phyloP scores from a whole-genome alignment of 2,329 filamentous ascomycete species.

The Nemania abortiva region DNA sequence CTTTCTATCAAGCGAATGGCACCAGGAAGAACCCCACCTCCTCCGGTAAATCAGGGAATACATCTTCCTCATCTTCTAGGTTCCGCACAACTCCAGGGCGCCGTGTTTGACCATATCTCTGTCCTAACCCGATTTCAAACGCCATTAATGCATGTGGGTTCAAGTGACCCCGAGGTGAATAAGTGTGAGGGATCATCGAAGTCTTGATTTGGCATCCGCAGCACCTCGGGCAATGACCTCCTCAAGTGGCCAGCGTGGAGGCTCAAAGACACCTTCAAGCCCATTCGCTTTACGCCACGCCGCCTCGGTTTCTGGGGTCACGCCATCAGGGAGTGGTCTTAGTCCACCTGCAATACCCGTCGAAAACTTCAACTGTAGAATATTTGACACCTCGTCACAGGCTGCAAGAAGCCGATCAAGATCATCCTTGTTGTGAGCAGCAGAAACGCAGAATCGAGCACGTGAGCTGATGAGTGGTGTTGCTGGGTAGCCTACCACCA shows the following conservation, averaged over 20 bases:
- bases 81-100: conserved; percentile 50
- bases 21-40: conserved; percentile 40
- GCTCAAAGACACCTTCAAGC: conserved; percentile 69
- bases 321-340: conserved; percentile 78
- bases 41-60: conserved; percentile 42
- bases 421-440: conserved; percentile 98
- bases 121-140: conserved; percentile 45
- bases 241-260: conserved; percentile 86
- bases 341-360: conserved; percentile 92
- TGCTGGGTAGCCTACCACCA: conserved; percentile 96
- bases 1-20: conserved; percentile 46
- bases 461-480: conserved; percentile 95
- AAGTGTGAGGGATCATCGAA: conserved; percentile 65
- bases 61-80: conserved; percentile 40
- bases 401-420: conserved; percentile 89
- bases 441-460: conserved; percentile 94
- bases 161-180: conserved; percentile 32
- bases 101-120: conserved; percentile 46
- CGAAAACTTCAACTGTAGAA: conserved; percentile 96
- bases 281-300: conserved; percentile 50
- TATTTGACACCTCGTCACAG: conserved; percentile 91
- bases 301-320: conserved; percentile 77
- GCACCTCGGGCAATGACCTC: conserved; percentile 82
- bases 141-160: conserved; percentile 45
- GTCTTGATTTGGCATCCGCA: conserved; percentile 78